Base-by-base conservation (phyloP, 2,329 filamentous ascomycete species). In the Magnaporthiopsis incrustans region DNA sequence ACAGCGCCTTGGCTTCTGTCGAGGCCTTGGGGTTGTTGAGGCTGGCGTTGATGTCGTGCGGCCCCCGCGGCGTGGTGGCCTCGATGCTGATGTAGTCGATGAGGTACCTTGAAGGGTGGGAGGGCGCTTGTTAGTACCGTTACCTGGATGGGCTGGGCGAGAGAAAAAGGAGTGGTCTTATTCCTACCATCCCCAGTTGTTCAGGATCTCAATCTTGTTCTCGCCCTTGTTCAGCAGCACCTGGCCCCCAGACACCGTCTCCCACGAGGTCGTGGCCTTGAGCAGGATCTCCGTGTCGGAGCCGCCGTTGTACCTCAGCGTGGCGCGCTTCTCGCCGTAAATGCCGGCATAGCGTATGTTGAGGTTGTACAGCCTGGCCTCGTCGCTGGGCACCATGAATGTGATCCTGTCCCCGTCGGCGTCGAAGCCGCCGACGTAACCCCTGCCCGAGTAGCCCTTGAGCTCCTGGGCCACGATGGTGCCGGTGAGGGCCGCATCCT, bases 131-230 rank as follows among this genome's bases (percentile, higher is more conserved):
- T n/a, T n/a, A n/a, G n/a, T n/a, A n/a, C n/a, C n/a, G n/a, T n/a
- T n/a, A n/a, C n/a, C n/a, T n/a, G n/a, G n/a, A n/a, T n/a, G n/a
- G n/a, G n/a, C n/a, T n/a, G n/a, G n/a, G n/a, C 4, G 32, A 33
- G 32, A 33, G 32, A 33, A 33, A 10, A 33, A 33, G 32, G 10
- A 33, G n/a, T n/a, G n/a, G n/a, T n/a, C n/a, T n/a, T n/a, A n/a
- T n/a, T n/a, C n/a, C n/a, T 22, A 53, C 78, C 77, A 81, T 64
- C 79, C 79, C 79, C 79, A 81, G 70, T 81, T 79, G 70, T 69
- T 78, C 63, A 78, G 74, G 59, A 81, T 76, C 56, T 79, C 72
- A 62, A 81, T 76, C 0, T 76, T 80, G 70, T 81, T 81, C 58
- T 67, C 64, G 22, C 79, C 79, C 11, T 72, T 72, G 60, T 76